These are phyloP conservation scores for Lolium multiflorum DNA, from an alignment of 176 grass and related monocot species.

Conservation along the genomic window DNA sequence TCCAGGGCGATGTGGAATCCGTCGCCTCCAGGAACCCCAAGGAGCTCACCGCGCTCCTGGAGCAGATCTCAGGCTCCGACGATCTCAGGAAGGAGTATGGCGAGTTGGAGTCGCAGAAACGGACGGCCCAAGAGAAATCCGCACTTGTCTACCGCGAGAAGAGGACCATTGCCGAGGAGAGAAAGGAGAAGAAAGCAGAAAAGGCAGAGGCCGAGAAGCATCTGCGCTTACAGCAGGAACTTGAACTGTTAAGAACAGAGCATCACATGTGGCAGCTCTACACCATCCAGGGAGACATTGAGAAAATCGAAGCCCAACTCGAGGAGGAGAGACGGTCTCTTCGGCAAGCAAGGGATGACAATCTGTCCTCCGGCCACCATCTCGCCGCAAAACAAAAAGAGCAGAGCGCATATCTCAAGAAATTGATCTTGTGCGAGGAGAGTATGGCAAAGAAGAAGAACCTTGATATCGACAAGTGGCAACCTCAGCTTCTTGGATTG, in stretches of 20 bases:
- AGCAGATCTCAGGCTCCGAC: slow-evolving; percentile 94
- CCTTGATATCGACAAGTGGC: slow-evolving; percentile 79
- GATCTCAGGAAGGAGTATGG: slow-evolving; percentile 86
- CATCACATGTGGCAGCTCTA: slow-evolving; percentile 88
- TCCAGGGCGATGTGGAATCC: slow-evolving; percentile 96
- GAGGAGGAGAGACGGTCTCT: slow-evolving; percentile 68
- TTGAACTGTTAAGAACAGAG: slow-evolving; percentile 83
- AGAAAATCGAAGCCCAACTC: slow-evolving; percentile 70
- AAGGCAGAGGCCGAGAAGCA: slow-evolving; percentile 94
- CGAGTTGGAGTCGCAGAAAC: slow-evolving; percentile 69
- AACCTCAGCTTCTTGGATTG: slow-evolving; percentile 87
- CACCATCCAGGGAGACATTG: slow-evolving; percentile 68
- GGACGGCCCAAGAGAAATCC: slow-evolving; percentile 69
- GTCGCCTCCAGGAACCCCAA: slow-evolving; percentile 95
- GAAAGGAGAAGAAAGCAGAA: slow-evolving; percentile 91
- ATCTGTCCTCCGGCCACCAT: slow-evolving; percentile 60
- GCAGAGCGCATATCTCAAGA: slow-evolving; percentile 80
- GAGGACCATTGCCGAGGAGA: slow-evolving; percentile 74
- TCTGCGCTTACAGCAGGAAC: slow-evolving; percentile 70
- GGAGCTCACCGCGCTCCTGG: slow-evolving; percentile 80
- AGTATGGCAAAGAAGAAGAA: slow-evolving; percentile 77
- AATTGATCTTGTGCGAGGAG: slow-evolving; percentile 75
- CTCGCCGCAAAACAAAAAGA: slow-evolving; percentile 77
- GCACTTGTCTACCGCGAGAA: slow-evolving; percentile 91
- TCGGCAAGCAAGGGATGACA: slow-evolving; percentile 59